A percentile compares a stretch with the other conserved stretches of the same genome.
These are phyloP conservation scores for Monocercomonoides exilis DNA, from an alignment of 78 protist species.

Conservation along the genomic window DNA sequence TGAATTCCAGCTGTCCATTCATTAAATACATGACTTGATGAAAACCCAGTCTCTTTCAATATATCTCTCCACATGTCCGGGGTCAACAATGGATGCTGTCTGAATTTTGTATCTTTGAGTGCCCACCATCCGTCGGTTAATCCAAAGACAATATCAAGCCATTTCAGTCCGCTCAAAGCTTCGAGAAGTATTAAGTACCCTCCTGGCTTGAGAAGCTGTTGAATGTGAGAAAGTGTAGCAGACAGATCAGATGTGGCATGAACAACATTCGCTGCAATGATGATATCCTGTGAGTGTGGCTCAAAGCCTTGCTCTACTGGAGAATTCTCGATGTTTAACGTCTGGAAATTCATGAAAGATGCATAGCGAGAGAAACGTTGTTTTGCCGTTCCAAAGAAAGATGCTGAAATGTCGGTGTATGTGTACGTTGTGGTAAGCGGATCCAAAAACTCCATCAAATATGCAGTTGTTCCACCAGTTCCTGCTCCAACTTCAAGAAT, in stretches of 20 bases:
- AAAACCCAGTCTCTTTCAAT: neutral
- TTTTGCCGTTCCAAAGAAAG: neutral
- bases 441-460: neutral
- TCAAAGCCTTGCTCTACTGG: neutral
- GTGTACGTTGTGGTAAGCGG: neutral
- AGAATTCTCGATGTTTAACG: neutral
- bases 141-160: slow-evolving; percentile 9
- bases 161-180: neutral
- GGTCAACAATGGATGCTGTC: neutral
- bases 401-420: neutral
- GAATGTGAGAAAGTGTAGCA: neutral
- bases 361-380: neutral
- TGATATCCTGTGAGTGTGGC: neutral
- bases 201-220: neutral
- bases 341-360: neutral
- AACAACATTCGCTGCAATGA: slow-evolving; percentile 1
- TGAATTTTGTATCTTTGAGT: neutral
- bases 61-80: neutral
- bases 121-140: slow-evolving; percentile 10
- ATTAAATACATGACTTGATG: neutral
- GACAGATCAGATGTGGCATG: slow-evolving; percentile 2
- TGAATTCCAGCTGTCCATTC: too few species aligned
- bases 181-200: neutral
- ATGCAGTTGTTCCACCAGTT: neutral
- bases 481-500: slow-evolving; percentile 9